phyloP scores from a whole-genome alignment of 2,329 filamentous ascomycete genomes.

The Sarocladium brachiariae region DNA sequence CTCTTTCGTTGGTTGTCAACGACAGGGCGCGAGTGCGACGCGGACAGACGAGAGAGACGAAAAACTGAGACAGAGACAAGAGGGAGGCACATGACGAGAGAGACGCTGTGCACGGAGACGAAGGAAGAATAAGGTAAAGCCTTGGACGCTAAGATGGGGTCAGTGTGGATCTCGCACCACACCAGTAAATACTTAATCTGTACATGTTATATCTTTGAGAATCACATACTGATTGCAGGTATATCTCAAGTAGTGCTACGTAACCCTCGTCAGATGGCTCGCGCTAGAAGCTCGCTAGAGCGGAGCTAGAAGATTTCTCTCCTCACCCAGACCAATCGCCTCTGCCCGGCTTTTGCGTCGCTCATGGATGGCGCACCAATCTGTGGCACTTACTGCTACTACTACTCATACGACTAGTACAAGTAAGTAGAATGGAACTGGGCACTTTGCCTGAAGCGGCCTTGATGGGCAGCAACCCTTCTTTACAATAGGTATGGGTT shows the following conservation, averaged over 20 bases:
- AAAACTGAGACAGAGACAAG: too few relatives aligned
- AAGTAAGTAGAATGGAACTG: too few relatives aligned
- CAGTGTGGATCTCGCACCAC: neutral
- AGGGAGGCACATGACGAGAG: neutral
- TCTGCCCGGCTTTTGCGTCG: neutral
- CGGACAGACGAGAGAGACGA: too few relatives aligned
- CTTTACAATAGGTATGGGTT: too few relatives aligned
- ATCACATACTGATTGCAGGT: neutral
- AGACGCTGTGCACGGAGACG: conserved; percentile 7
- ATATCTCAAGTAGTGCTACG: neutral
- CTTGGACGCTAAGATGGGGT: neutral
- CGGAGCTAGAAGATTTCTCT: neutral
- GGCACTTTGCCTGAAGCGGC: too few relatives aligned
- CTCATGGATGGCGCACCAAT: too few relatives aligned
- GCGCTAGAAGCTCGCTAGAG: conserved; percentile 8
- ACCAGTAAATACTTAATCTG: neutral
- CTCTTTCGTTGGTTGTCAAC: too few relatives aligned
- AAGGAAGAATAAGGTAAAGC: conserved; percentile 8
- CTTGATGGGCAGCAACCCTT: too few relatives aligned
- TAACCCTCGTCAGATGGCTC: conserved; percentile 1
- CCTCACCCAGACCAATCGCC: conserved; percentile 1
- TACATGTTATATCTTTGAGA: neutral
- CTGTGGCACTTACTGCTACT: too few relatives aligned
- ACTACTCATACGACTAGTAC: too few relatives aligned
- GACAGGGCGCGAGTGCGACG: neutral